These are phyloP conservation scores for Metahyphopichia silvanorum DNA, from an alignment of 805 yeast species.

Conservation along the genomic window DNA sequence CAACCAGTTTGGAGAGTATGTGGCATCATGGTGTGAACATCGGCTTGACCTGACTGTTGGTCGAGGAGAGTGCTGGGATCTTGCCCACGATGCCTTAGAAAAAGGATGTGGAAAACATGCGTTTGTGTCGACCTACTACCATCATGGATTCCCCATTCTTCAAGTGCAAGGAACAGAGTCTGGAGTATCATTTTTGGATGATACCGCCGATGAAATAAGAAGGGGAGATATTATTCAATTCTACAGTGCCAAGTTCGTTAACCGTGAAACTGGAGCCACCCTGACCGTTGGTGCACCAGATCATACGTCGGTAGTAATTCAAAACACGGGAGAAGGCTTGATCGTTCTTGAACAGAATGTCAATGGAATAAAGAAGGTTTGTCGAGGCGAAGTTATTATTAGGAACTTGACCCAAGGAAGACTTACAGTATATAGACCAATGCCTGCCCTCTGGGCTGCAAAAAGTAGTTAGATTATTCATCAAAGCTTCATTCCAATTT, in stretches of 20 bases:
- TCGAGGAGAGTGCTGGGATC: slow-evolving; percentile 60
- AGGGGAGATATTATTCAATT: slow-evolving; percentile 59
- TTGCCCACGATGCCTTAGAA: slow-evolving; percentile 51
- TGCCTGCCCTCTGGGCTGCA: slow-evolving; percentile 44
- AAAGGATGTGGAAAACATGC: slow-evolving; percentile 59
- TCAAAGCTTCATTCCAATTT: too few species aligned
- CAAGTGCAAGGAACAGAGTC: slow-evolving; percentile 18
- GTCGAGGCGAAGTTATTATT: slow-evolving; percentile 35
- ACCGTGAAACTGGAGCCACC: slow-evolving; percentile 28
- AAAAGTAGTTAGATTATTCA: background rate
- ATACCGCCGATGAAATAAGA: slow-evolving; percentile 37
- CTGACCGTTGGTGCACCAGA: slow-evolving; percentile 50
- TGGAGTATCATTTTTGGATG: slow-evolving; percentile 12
- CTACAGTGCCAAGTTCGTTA: slow-evolving; percentile 36
- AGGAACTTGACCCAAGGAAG: slow-evolving; percentile 40
- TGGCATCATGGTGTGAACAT: slow-evolving; percentile 54
- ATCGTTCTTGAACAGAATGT: slow-evolving; percentile 50
- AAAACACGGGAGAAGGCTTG: slow-evolving; percentile 24
- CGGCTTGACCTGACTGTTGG: slow-evolving; percentile 48
- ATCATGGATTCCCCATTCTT: slow-evolving; percentile 46
- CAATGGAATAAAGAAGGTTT: slow-evolving; percentile 38
- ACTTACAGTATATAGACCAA: slow-evolving; percentile 46
- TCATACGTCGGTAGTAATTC: slow-evolving; percentile 43
- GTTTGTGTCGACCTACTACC: slow-evolving; percentile 44
- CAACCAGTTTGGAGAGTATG: slow-evolving; percentile 45